These are phyloP conservation scores for Chytridium lagenaria DNA, from an alignment of 371 early-diverging fungal species.

Conservation along the genomic window DNA sequence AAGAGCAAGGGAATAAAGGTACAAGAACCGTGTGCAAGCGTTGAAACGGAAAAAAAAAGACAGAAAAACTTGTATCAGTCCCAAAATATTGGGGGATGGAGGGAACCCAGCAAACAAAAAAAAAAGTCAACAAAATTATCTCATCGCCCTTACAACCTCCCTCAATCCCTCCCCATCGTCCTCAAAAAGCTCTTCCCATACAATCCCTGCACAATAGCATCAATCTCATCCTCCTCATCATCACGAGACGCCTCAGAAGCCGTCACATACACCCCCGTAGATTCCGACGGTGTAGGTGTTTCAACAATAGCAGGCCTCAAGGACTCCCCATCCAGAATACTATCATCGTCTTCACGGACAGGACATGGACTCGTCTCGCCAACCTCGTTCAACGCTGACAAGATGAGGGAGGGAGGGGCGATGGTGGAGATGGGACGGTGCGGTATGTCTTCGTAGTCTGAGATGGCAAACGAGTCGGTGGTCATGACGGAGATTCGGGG, in stretches of 20 bases:
- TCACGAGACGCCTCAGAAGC: not conserved
- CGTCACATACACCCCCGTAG: not conserved
- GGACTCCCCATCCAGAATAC: not conserved
- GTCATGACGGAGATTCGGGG: not conserved
- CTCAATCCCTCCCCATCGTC: not conserved
- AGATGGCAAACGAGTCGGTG: not conserved
- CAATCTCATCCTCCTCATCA: not conserved
- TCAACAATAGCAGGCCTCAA: not conserved
- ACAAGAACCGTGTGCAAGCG: too few species aligned
- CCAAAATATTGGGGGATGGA: too few species aligned
- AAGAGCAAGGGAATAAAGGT: too few species aligned
- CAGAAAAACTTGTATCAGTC: too few species aligned
- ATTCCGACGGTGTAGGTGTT: not conserved
- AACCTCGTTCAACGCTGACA: slow-evolving; percentile 1
- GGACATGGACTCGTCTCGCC: not conserved
- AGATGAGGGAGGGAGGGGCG: not conserved
- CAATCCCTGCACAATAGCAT: not conserved
- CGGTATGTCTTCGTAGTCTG: not conserved
- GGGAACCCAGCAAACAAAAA: not conserved
- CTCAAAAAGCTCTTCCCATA: not conserved
- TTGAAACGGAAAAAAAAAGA: too few species aligned
- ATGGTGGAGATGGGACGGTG: not conserved
- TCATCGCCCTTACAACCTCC: not conserved
- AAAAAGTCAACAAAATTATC: not conserved
- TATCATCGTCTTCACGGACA: not conserved